These are phyloP conservation scores for Vaccinium corymbosum DNA, from an alignment of 148 eudicot species.

Conservation along the genomic window DNA sequence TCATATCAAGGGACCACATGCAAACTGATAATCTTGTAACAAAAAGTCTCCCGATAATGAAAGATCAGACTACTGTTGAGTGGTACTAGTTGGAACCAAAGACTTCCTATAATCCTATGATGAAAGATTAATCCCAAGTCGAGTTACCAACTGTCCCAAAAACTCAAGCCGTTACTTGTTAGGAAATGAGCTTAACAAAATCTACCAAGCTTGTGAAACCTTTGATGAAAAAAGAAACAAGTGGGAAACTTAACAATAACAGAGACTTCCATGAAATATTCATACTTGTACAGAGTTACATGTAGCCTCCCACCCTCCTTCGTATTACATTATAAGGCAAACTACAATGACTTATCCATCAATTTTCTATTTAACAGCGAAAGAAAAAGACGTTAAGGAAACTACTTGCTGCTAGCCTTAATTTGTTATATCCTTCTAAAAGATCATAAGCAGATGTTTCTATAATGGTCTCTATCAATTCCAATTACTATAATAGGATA, in stretches of 20 bases:
- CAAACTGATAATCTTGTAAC: not conserved
- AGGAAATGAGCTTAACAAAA: not conserved
- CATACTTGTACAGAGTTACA: not conserved
- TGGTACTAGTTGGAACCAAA: not conserved
- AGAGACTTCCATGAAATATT: not conserved
- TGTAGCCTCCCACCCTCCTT: not conserved
- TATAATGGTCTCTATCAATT: not conserved
- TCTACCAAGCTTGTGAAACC: not conserved
- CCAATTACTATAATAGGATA: not conserved
- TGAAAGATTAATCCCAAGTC: not conserved
- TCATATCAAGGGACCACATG: not conserved
- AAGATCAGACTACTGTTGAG: not conserved
- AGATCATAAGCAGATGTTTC: not conserved
- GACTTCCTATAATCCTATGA: not conserved
- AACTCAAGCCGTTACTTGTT: not conserved
- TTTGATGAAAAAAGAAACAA: not conserved
- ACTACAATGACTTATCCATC: not conserved
- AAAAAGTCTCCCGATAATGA: not conserved
- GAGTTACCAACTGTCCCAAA: not conserved
- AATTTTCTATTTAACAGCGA: not conserved
- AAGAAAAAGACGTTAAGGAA: not conserved
- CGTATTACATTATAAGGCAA: not conserved
- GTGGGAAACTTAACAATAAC: not conserved
- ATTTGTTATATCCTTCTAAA: not conserved
- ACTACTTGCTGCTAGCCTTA: not conserved